A percentile compares a stretch with the other conserved stretches of the same genome.
These are phyloP conservation scores for Malus hybrid DNA, from an alignment of 331 rosid genomes.

Conservation along the genomic window DNA sequence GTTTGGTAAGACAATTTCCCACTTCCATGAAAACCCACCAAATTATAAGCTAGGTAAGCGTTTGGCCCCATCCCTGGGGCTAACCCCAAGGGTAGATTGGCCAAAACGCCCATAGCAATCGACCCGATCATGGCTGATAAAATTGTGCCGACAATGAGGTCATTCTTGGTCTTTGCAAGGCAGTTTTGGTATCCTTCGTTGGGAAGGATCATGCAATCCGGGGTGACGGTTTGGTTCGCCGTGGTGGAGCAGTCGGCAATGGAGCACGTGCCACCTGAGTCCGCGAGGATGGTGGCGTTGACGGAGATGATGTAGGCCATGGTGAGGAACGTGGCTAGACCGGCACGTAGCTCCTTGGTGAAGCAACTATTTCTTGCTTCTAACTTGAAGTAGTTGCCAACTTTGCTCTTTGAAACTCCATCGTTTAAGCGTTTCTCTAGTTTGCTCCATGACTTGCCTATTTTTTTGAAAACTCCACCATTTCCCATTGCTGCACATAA, in stretches of 20 bases:
- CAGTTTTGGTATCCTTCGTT: slow-evolving; percentile 66
- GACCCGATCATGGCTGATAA: slow-evolving; percentile 63
- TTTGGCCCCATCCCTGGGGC: slow-evolving; percentile 98
- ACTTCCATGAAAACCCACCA: slow-evolving; percentile 79
- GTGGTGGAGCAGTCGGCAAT: slow-evolving; percentile 48
- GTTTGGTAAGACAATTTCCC: slow-evolving; percentile 61
- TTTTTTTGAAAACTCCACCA: slow-evolving; percentile 10
- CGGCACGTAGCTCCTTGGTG: slow-evolving; percentile 71
- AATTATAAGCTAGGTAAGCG: slow-evolving; percentile 64
- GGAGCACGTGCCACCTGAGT: slow-evolving; percentile 77
- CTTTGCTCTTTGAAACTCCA: slow-evolving; percentile 31
- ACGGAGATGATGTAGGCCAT: slow-evolving; percentile 94
- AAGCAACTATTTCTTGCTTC: slow-evolving; percentile 59
- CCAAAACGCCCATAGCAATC: slow-evolving; percentile 71
- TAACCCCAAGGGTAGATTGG: slow-evolving; percentile 76
- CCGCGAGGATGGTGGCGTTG: slow-evolving; percentile 71
- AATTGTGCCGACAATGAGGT: slow-evolving; percentile 72
- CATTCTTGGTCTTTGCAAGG: slow-evolving; percentile 54
- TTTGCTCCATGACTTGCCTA: slow-evolving; percentile 27
- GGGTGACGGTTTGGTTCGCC: slow-evolving; percentile 26
- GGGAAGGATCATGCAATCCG: slow-evolving; percentile 44
- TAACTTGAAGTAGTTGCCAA: slow-evolving; percentile 68
- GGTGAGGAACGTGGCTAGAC: slow-evolving; percentile 76
- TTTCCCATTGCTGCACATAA: slow-evolving; percentile 30
- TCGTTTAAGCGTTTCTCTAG: slow-evolving; percentile 52